Conservation (phyloP, 2,329 filamentous ascomycete species). For the Aureobasidium sp. region DNA sequence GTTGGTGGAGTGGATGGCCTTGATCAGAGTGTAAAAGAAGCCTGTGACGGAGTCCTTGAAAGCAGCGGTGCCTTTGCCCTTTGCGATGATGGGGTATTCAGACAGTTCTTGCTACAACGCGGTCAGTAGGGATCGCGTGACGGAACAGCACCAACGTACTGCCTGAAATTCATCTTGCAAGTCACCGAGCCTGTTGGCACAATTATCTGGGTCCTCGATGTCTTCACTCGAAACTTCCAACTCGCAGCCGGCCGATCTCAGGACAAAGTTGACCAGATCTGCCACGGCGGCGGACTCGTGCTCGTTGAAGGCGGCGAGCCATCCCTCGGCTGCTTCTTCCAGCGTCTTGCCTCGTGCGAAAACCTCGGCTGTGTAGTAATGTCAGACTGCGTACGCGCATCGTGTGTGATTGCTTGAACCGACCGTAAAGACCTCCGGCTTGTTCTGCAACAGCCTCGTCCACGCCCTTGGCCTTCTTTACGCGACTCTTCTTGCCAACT, state of each 20-base stretch:
- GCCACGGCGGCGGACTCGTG: conserved; percentile 61
- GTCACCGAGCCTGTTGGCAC: conserved; percentile 79
- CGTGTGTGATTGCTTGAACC: conserved; percentile 22
- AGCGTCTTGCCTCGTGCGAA: conserved; percentile 61
- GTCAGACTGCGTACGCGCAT: conserved; percentile 19
- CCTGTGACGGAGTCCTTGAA: conserved; percentile 82
- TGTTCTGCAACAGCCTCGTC: conserved; percentile 59
- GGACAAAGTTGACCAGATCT: conserved; percentile 68
- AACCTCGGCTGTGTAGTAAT: conserved; percentile 56
- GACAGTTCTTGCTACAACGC: conserved; percentile 72
- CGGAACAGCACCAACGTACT: conserved; percentile 51
- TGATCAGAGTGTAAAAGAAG: conserved; percentile 83
- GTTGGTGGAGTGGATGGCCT: conserved; percentile 83
- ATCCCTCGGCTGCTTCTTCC: conserved; percentile 63
- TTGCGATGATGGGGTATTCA: conserved; percentile 93
- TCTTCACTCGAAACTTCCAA: conserved; percentile 83
- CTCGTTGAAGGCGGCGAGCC: conserved; percentile 63
- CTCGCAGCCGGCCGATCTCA: conserved; percentile 81
- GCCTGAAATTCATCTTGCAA: conserved; percentile 91
- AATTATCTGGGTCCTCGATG: conserved; percentile 90
- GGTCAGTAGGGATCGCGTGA: conserved; percentile 12
- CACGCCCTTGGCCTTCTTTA: conserved; percentile 56
- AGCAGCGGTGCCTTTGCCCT: conserved; percentile 76
- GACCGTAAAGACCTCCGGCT: conserved; percentile 64
- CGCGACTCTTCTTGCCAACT: conserved; percentile 48